Evolutionary conservation across 306 rosid genomes (phyloP).

Genomic region (Mucuna pruriens): DNA sequence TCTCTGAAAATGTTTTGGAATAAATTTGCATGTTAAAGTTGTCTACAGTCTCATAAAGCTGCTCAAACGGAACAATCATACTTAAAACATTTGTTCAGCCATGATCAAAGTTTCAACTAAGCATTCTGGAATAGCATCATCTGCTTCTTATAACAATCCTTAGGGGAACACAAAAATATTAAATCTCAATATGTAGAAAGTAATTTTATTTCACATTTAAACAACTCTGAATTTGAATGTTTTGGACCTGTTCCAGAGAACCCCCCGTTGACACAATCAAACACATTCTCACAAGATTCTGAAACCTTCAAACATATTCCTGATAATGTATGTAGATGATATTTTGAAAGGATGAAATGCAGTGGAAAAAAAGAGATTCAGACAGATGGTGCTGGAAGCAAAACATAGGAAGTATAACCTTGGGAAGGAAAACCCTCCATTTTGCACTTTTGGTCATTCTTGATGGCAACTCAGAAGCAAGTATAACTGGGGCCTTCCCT

Average conservation of each 20-base stretch:
- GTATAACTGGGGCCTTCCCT: slow-evolving; percentile 76
- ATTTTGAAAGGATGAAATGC: slow-evolving; percentile 46
- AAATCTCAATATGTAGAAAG: slow-evolving; percentile 62
- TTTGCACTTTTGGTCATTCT: slow-evolving; percentile 68
- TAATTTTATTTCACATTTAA: slow-evolving; percentile 70
- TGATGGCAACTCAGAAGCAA: slow-evolving; percentile 77
- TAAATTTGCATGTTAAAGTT: slow-evolving; percentile 52
- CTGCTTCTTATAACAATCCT: slow-evolving; percentile 68
- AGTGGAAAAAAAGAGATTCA: slow-evolving; percentile 67
- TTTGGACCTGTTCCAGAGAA: slow-evolving; percentile 44
- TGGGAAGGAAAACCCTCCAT: slow-evolving; percentile 91
- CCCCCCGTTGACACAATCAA: slow-evolving; percentile 46
- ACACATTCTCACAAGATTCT: slow-evolving; percentile 44
- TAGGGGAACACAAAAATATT: slow-evolving; percentile 71
- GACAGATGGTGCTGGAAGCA: slow-evolving; percentile 87
- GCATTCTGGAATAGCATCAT: slow-evolving; percentile 80
- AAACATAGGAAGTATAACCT: slow-evolving; percentile 74
- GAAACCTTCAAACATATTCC: slow-evolving; percentile 56
- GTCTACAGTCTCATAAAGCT: slow-evolving; percentile 51
- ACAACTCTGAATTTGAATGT: slow-evolving; percentile 51
- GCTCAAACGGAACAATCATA: slow-evolving; percentile 51
- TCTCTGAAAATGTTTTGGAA: slow-evolving; percentile 49
- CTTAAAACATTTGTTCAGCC: slow-evolving; percentile 71
- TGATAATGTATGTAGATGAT: slow-evolving; percentile 51
- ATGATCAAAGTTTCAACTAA: slow-evolving; percentile 72